phyloP scores from a whole-genome alignment of 192 early-diverging fungal species.

The Rhizophagus sp. region DNA sequence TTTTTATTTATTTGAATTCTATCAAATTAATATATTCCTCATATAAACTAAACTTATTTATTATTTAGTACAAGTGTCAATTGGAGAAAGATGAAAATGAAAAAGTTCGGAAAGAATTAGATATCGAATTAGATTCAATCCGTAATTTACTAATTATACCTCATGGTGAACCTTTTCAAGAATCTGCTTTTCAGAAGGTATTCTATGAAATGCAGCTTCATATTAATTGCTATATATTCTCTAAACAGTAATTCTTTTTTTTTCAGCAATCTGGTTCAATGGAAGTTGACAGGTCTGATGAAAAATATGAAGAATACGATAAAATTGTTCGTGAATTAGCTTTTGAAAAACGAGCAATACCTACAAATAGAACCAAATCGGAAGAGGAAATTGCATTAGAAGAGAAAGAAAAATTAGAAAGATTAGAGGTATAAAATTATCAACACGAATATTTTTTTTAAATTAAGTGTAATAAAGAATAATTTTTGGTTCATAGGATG shows the following conservation, averaged over 20 bases:
- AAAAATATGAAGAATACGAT: conserved; percentile 68
- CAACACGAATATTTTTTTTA: too few relatives aligned
- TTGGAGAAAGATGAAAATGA: conserved; percentile 84
- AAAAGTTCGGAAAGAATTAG: conserved; percentile 77
- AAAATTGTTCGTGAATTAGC: conserved; percentile 77
- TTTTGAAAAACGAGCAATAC: conserved; percentile 80
- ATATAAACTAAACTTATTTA: neutral
- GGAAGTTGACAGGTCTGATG: neutral
- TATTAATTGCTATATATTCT: neutral
- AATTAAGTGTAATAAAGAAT: neutral
- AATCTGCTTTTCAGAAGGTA: conserved; percentile 25
- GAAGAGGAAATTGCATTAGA: conserved; percentile 91
- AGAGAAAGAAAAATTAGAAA: conserved; percentile 82
- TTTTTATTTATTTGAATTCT: neutral
- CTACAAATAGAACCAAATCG: conserved; percentile 90
- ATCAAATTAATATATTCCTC: too few relatives aligned
- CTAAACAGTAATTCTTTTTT: neutral
- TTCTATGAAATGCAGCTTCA: neutral
- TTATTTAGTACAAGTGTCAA: conserved; percentile 76
- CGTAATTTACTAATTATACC: conserved; percentile 65
- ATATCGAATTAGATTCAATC: conserved; percentile 86
- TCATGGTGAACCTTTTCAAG: conserved; percentile 35
- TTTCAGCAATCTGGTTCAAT: neutral
- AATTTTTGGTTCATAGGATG: conserved; percentile 34
- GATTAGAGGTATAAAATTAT: conserved; percentile 57